These are phyloP conservation scores for Eucalyptus sp. DNA, from an alignment of 345 rosid species.

Conservation along the genomic window DNA sequence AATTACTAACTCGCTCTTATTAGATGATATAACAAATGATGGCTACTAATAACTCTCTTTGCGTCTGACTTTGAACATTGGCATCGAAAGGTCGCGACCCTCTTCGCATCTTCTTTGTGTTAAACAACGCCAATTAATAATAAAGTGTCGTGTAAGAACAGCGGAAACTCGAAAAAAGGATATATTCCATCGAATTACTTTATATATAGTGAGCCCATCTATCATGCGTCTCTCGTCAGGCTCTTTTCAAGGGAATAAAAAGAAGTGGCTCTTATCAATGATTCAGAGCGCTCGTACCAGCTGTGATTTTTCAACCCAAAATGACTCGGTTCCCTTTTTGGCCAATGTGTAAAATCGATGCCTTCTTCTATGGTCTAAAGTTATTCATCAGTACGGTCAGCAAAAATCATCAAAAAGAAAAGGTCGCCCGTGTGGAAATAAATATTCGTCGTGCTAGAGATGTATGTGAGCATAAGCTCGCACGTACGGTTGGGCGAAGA, in stretches of 20 bases:
- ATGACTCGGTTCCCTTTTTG: not conserved
- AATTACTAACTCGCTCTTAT: not conserved
- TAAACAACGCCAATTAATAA: not conserved
- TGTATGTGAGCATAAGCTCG: not conserved
- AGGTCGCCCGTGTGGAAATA: not conserved
- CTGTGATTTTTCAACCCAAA: not conserved
- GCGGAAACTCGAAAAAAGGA: not conserved
- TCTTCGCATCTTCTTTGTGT: not conserved
- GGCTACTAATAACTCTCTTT: not conserved
- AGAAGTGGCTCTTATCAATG: conserved; percentile 4
- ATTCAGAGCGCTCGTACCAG: not conserved
- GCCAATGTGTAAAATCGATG: not conserved
- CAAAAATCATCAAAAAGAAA: not conserved
- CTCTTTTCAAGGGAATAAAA: not conserved
- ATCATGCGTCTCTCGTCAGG: not conserved
- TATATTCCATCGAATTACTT: not conserved
- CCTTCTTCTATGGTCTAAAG: not conserved
- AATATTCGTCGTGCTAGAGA: not conserved
- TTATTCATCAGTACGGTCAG: not conserved
- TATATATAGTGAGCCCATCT: not conserved
- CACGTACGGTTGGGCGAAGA: not conserved
- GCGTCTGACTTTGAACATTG: not conserved
- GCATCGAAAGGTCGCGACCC: not conserved
- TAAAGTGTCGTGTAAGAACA: not conserved
- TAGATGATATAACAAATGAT: not conserved